phyloP scores from a whole-genome alignment of 257 asterid genomes.

The Solanum sejunctum region DNA sequence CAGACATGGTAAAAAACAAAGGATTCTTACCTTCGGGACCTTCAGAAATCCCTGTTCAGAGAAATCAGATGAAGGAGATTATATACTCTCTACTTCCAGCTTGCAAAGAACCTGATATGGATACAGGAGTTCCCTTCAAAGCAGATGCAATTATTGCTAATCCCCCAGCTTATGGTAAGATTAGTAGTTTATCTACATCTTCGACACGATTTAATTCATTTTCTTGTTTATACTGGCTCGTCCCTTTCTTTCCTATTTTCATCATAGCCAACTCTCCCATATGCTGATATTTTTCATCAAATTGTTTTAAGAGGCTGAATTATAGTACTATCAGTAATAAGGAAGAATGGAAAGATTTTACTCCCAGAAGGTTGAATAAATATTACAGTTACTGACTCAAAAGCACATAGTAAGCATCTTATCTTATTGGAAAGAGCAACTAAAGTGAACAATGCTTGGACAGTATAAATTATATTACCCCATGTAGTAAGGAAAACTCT shows the following conservation, averaged over 20 bases:
- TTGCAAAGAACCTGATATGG: slow-evolving; percentile 53
- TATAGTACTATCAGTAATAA: neutral
- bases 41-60: slow-evolving; percentile 60
- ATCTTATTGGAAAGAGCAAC: neutral
- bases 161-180: slow-evolving; percentile 91
- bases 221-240: neutral
- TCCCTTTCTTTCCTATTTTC: neutral
- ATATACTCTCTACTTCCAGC: slow-evolving; percentile 72
- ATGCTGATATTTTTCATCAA: neutral
- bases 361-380: neutral
- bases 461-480: neutral
- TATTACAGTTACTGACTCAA: neutral
- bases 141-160: slow-evolving; percentile 84
- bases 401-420: neutral
- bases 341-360: neutral
- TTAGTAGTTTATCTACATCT: neutral
- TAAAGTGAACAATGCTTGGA: neutral
- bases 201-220: neutral
- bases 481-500: neutral
- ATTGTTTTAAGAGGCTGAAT: neutral
- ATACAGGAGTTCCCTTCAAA: slow-evolving; percentile 43
- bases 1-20: slow-evolving; percentile 91
- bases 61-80: slow-evolving; percentile 61
- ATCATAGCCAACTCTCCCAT: neutral
- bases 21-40: slow-evolving; percentile 93